Conservation (phyloP, 495 filamentous ascomycete genomes). For the Penicillium salamii region DNA sequence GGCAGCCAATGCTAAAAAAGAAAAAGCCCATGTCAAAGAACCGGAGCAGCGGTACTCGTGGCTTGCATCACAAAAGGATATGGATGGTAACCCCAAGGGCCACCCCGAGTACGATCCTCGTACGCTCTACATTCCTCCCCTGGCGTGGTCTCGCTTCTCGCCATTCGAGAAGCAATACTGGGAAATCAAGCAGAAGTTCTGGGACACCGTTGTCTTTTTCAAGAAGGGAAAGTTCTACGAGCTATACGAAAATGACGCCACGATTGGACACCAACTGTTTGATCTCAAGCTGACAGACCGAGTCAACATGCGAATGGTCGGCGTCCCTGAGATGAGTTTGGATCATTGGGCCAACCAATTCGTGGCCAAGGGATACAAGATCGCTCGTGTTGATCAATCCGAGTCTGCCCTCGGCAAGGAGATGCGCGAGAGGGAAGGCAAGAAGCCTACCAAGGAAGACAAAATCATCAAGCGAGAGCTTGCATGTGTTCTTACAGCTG, state of each 20-base stretch:
- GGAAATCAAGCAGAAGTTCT: conserved; percentile 98
- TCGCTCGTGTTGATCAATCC: conserved; percentile 92
- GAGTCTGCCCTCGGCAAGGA: conserved; percentile 95
- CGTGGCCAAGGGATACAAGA: conserved; percentile 91
- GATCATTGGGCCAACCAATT: conserved; percentile 94
- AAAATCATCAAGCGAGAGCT: conserved; percentile 94
- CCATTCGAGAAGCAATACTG: conserved; percentile 98
- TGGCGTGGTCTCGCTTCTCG: conserved; percentile 75
- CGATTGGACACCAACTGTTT: conserved; percentile 94
- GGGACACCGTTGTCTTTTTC: conserved; percentile 98
- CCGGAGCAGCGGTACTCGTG: conserved; percentile 83
- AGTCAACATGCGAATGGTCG: conserved; percentile 99
- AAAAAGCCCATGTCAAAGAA: conserved; percentile 72
- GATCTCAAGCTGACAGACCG: conserved; percentile 97
- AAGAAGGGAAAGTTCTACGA: conserved; percentile 99
- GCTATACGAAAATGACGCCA: conserved; percentile 96
- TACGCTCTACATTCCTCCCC: conserved; percentile 80
- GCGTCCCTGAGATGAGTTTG: conserved; percentile 85
- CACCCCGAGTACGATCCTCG: conserved; percentile 92
- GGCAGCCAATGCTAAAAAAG: conserved; percentile 56
- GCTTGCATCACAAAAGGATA: conserved; percentile 81
- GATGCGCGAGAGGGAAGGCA: conserved; percentile 85
- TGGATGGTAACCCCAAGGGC: conserved; percentile 72
- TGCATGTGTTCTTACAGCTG: conserved; percentile 82
- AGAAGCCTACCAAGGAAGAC: conserved; percentile 61